These are phyloP conservation scores for Suhomyces pyralidae DNA, from an alignment of 805 yeast species.

Conservation along the genomic window DNA sequence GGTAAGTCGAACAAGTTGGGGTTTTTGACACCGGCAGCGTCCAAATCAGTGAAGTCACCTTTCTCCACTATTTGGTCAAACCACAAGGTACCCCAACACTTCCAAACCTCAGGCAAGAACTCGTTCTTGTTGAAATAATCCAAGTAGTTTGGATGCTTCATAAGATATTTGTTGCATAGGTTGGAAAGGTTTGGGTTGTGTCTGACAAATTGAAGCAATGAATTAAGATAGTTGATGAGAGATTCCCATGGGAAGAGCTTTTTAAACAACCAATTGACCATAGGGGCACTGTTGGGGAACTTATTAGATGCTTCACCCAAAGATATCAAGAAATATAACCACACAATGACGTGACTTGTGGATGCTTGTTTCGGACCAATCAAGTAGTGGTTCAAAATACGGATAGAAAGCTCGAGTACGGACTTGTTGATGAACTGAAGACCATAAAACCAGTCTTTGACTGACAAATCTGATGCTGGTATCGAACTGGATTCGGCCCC, in stretches of 20 bases:
- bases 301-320: constrained; percentile 53
- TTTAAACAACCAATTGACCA: constrained; percentile 51
- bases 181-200: constrained; percentile 20
- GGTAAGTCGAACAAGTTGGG: constrained; percentile 61
- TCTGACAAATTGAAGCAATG: constrained; percentile 40
- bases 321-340: constrained; percentile 70
- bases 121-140: constrained; percentile 56
- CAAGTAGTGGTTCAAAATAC: constrained; percentile 62
- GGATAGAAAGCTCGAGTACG: constrained; percentile 64
- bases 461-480: constrained; percentile 32
- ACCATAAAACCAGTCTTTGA: constrained; percentile 54
- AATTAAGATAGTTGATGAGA: constrained; percentile 60
- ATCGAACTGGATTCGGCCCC: constrained; percentile 32
- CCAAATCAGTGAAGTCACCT: constrained; percentile 47
- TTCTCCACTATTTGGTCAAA: constrained; percentile 59
- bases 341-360: constrained; percentile 70
- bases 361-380: constrained; percentile 70
- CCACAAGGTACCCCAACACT: constrained; percentile 84
- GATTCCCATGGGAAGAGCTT: constrained; percentile 69
- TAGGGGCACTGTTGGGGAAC: constrained; percentile 43
- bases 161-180: constrained; percentile 12
- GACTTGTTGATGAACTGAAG: constrained; percentile 57
- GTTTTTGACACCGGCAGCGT: constrained; percentile 56
- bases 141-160: constrained; percentile 37
- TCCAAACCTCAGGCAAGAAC: constrained; percentile 73